These are phyloP conservation scores for Coniophora puteana DNA, from an alignment of 1,284 basidiomycete genomes.

Conservation along the genomic window DNA sequence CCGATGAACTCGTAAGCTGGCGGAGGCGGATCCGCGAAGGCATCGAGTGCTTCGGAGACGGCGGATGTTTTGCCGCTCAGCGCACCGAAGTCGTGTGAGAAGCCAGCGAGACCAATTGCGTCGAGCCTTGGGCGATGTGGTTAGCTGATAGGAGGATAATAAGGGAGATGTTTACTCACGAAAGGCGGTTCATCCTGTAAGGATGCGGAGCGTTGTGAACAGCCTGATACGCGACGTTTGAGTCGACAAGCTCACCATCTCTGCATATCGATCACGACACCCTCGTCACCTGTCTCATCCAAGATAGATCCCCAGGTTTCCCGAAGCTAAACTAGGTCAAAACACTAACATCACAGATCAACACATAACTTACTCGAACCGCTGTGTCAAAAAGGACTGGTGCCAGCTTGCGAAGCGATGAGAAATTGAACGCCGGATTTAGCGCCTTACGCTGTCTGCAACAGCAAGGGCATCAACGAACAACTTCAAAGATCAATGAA, in stretches of 20 bases:
- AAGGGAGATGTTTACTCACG: slow-evolving; percentile 24
- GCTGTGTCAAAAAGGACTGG: slow-evolving; percentile 37
- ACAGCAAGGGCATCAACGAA: neutral
- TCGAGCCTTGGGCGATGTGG: slow-evolving; percentile 34
- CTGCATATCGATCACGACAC: slow-evolving; percentile 44
- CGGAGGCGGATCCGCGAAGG: slow-evolving; percentile 27
- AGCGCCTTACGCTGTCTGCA: slow-evolving; percentile 34
- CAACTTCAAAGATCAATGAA: neutral
- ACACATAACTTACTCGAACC: slow-evolving; percentile 36
- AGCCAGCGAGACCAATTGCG: too few species aligned
- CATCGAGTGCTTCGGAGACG: slow-evolving; percentile 41
- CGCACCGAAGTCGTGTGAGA: slow-evolving; percentile 48
- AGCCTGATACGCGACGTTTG: neutral
- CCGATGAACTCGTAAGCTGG: slow-evolving; percentile 36
- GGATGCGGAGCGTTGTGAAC: neutral
- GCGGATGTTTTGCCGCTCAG: slow-evolving; percentile 42
- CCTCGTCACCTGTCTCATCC: slow-evolving; percentile 23
- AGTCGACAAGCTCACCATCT: slow-evolving; percentile 34
- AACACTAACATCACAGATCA: neutral
- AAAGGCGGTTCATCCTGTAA: slow-evolving; percentile 38
- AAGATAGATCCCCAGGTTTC: slow-evolving; percentile 42
- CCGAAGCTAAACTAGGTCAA: slow-evolving; percentile 34
- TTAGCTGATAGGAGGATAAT: slow-evolving; percentile 1
- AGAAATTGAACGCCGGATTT: slow-evolving; percentile 36
- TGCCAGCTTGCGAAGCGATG: slow-evolving; percentile 32